phyloP scores from a whole-genome alignment of 208 protist genomes.

The Polymyxa betae region DNA sequence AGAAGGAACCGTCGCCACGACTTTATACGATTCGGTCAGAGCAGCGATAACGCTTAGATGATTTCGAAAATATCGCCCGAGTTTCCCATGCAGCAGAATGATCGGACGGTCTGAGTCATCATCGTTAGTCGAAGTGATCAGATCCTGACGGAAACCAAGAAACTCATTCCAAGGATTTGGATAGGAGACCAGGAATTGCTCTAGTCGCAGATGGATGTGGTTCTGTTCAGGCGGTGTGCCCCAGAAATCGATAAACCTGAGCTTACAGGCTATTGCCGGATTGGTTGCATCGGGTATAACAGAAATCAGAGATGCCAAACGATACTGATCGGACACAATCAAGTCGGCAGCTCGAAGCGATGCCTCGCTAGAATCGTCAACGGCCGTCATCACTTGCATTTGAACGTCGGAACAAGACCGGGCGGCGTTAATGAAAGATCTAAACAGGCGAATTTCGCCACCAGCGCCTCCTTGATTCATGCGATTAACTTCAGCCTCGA shows the following conservation, averaged over 20 bases:
- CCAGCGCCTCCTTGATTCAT: not conserved
- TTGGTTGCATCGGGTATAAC: not conserved
- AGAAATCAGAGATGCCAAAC: not conserved
- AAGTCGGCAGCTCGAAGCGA: not conserved
- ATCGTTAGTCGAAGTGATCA: not conserved
- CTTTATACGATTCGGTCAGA: not conserved
- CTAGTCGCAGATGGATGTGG: not conserved
- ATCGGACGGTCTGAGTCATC: not conserved
- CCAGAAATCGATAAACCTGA: conserved; percentile 49
- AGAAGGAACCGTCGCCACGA: not conserved
- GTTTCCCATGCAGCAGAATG: not conserved
- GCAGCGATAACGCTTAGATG: not conserved
- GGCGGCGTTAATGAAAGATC: not conserved
- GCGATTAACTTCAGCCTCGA: not conserved
- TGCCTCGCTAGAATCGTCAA: not conserved
- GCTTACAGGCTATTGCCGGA: not conserved
- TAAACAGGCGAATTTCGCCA: not conserved
- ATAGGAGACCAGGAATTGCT: conserved; percentile 29
- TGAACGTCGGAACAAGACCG: not conserved
- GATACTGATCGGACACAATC: not conserved
- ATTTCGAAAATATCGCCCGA: not conserved
- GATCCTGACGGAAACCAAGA: not conserved
- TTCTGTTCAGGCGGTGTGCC: conserved; percentile 43
- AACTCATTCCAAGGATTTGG: conserved; percentile 28
- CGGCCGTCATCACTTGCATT: not conserved